phyloP scores from a whole-genome alignment of 2,329 filamentous ascomycete species.

The Epichloe sp. region DNA sequence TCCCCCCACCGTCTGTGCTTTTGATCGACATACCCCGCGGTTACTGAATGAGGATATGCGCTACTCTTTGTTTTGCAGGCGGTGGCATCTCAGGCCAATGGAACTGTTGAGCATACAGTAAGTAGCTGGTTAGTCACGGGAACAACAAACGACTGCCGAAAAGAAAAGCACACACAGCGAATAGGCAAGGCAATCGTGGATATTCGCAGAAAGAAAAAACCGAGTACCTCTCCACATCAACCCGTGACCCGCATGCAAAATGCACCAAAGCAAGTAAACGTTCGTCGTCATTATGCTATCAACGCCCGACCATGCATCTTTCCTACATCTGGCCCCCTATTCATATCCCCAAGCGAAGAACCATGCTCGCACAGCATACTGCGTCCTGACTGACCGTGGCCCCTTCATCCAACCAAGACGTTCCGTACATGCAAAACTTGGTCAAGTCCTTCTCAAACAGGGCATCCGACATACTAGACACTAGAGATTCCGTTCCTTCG shows the following conservation, averaged over 20 bases:
- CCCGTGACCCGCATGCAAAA: background rate
- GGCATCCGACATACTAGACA: background rate
- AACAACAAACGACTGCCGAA: too few species aligned
- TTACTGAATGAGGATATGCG: too few species aligned
- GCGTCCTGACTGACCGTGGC: too few species aligned
- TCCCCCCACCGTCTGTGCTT: too few species aligned
- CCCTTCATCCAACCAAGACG: background rate
- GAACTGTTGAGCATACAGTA: too few species aligned
- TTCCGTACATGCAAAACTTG: background rate
- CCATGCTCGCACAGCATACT: background rate
- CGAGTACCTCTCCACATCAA: background rate
- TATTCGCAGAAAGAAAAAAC: too few species aligned
- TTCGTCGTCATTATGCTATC: constrained; percentile 1
- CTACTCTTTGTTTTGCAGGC: too few species aligned
- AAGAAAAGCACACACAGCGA: too few species aligned
- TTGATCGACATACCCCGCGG: too few species aligned
- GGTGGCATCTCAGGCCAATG: too few species aligned
- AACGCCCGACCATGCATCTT: constrained; percentile 3
- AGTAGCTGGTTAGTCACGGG: too few species aligned
- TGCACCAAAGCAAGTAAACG: background rate
- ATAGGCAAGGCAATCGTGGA: too few species aligned
- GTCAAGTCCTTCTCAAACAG: background rate
- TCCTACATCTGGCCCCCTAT: background rate
- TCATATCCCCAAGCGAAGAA: background rate
- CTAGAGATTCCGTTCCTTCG: background rate